Evolutionary conservation across 163 green algal species (phyloP).

Genomic region (Volvox carteri): DNA sequence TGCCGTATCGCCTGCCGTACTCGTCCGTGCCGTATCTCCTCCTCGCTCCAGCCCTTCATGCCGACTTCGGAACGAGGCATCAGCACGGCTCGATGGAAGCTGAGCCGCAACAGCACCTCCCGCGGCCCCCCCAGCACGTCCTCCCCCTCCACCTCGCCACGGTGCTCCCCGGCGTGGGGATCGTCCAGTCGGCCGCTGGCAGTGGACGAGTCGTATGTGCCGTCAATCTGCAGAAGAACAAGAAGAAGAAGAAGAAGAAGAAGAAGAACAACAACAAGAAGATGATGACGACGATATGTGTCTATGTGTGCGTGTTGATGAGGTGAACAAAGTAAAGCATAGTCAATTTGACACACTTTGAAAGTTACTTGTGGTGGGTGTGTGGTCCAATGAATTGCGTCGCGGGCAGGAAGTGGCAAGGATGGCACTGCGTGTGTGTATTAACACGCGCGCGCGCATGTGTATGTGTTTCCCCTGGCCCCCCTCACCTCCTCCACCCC

Average conservation of each 20-base stretch:
- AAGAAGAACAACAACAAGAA: too few relatives aligned
- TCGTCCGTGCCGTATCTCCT: slow-evolving; percentile 58
- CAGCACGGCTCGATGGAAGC: slow-evolving; percentile 54
- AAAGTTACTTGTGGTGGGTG: too few relatives aligned
- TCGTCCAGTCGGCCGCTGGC: slow-evolving; percentile 7
- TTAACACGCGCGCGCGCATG: too few relatives aligned
- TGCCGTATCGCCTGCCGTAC: slow-evolving; percentile 61
- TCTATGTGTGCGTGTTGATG: too few relatives aligned
- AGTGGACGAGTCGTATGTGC: slow-evolving; percentile 17
- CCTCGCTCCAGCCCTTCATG: slow-evolving; percentile 54
- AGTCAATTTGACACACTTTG: too few relatives aligned
- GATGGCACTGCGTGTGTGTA: too few relatives aligned
- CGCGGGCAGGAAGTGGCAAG: too few relatives aligned
- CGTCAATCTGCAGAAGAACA: slow-evolving; percentile 28
- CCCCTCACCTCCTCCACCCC: slow-evolving; percentile 50
- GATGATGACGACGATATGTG: too few relatives aligned
- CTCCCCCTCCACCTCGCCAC: slow-evolving; percentile 43
- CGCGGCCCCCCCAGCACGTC: slow-evolving; percentile 42
- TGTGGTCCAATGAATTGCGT: too few relatives aligned
- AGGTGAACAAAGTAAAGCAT: too few relatives aligned
- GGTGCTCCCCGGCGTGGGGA: slow-evolving; percentile 7
- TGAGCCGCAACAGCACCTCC: slow-evolving; percentile 16
- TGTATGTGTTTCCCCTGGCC: too few relatives aligned
- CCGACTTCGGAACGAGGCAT: slow-evolving; percentile 27
- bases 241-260: too few relatives aligned